Percentiles rank a stretch among this genome's conserved stretches.
phyloP scores from a whole-genome alignment of 140 eudicot genomes.

The Ambrosia hybrid region DNA sequence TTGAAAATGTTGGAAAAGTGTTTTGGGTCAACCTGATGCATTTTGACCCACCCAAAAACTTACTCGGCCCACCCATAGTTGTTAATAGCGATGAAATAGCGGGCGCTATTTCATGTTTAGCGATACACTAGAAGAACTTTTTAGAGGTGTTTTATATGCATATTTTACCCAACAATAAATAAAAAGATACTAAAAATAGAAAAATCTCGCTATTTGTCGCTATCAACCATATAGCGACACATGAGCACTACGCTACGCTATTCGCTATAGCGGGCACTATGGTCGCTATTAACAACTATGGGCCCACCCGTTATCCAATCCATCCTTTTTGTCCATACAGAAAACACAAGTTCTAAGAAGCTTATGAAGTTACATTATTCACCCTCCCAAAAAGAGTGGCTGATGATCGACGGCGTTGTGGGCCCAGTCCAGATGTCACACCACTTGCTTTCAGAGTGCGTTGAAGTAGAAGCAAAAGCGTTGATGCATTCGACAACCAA shows the following conservation, averaged over 20 bases:
- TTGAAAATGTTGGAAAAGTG: not conserved
- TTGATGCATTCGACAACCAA: constrained; percentile 96
- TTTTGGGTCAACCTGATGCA: not conserved
- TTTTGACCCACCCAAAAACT: not conserved
- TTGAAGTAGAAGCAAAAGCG: constrained; percentile 84
- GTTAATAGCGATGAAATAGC: too few species aligned
- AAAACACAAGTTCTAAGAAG: not conserved
- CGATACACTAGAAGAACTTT: too few species aligned
- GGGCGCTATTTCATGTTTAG: too few species aligned
- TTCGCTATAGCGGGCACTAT: too few species aligned
- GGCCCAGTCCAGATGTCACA: constrained; percentile 69
- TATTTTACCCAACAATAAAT: too few species aligned
- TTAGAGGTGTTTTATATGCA: too few species aligned
- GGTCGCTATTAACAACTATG: too few species aligned
- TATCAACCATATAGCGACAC: too few species aligned
- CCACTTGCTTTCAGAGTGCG: constrained; percentile 94
- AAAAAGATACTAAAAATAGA: too few species aligned
- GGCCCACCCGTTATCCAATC: not conserved
- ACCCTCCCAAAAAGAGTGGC: constrained; percentile 80
- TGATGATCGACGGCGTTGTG: constrained; percentile 86
- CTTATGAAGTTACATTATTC: constrained; percentile 44
- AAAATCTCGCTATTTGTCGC: too few species aligned
- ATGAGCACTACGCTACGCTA: too few species aligned
- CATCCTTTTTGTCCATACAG: not conserved
- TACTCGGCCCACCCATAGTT: not conserved